A percentile compares a stretch with the other conserved stretches of the same genome.
Evolutionary conservation across 169 alveolate genomes (phyloP).

Genomic region (Babesia divergens): DNA sequence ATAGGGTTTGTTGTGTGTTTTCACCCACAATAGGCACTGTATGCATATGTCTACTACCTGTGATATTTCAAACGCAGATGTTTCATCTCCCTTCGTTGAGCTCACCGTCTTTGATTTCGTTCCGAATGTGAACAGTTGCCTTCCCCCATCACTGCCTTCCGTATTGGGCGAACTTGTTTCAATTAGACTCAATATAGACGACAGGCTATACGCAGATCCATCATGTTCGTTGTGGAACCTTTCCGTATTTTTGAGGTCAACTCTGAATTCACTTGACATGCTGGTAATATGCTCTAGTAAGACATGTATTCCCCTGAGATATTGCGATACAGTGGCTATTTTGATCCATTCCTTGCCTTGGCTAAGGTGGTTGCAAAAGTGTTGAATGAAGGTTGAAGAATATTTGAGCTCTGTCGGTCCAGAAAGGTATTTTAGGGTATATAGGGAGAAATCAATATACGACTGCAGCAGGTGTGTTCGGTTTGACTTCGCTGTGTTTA

Average conservation of each 20-base stretch:
- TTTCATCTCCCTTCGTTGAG: background rate
- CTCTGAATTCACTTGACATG: background rate
- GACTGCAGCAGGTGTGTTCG: slow-evolving; percentile 59
- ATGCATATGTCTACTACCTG: slow-evolving; percentile 50
- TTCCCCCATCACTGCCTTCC: background rate
- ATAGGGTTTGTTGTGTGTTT: slow-evolving; percentile 7
- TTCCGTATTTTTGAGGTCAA: slow-evolving; percentile 6
- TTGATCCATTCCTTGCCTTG: slow-evolving; percentile 31
- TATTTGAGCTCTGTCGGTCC: slow-evolving; percentile 21
- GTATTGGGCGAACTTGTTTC: background rate
- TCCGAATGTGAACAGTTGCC: background rate
- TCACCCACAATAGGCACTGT: slow-evolving; percentile 46
- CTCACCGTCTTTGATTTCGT: background rate
- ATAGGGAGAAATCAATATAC: slow-evolving; percentile 51
- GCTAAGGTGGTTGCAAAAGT: slow-evolving; percentile 32
- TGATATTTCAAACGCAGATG: slow-evolving; percentile 27
- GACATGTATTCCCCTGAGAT: slow-evolving; percentile 37
- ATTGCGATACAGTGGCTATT: slow-evolving; percentile 36
- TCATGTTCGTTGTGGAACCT: slow-evolving; percentile 2
- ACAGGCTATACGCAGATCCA: slow-evolving; percentile 1
- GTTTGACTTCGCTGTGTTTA: slow-evolving; percentile 36
- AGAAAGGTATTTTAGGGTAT: slow-evolving; percentile 28
- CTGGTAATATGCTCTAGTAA: slow-evolving; percentile 35
- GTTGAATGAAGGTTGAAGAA: slow-evolving; percentile 44
- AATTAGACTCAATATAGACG: background rate